Evolutionary conservation across 352 stramenopile species (phyloP).

Genomic region (Phytophthora vignae): DNA sequence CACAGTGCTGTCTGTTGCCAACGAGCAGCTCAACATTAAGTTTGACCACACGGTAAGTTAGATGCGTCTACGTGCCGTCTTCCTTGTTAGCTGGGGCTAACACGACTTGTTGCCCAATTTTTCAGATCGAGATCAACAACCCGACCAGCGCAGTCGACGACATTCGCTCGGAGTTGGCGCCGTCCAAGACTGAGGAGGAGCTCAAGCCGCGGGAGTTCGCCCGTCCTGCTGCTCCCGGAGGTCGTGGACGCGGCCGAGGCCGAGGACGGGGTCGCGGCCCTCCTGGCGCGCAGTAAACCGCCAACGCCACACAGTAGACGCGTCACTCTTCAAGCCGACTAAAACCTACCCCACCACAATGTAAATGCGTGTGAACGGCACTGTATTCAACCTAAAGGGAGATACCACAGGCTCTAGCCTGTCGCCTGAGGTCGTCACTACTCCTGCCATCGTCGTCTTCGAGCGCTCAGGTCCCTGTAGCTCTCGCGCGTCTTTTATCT

Average conservation of each 20-base stretch:
- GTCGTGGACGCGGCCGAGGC: slow-evolving; percentile 59
- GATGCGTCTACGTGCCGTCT: background rate
- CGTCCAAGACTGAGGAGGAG: slow-evolving; percentile 67
- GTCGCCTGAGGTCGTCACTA: slow-evolving; percentile 4
- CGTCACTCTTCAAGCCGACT: slow-evolving; percentile 8
- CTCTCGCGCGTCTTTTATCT: slow-evolving; percentile 58
- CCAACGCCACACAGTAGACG: slow-evolving; percentile 19
- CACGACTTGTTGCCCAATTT: background rate
- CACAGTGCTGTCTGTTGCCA: slow-evolving; percentile 75
- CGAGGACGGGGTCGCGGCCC: slow-evolving; percentile 48
- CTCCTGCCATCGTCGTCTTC: background rate
- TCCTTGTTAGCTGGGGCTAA: slow-evolving; percentile 3
- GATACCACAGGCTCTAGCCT: slow-evolving; percentile 28
- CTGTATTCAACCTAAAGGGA: slow-evolving; percentile 20
- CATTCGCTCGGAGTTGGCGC: slow-evolving; percentile 66
- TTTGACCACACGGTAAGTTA: slow-evolving; percentile 75
- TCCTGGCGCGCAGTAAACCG: slow-evolving; percentile 25
- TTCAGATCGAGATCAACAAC: slow-evolving; percentile 83
- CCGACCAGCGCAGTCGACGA: slow-evolving; percentile 62
- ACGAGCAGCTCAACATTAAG: slow-evolving; percentile 63
- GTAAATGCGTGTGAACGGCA: slow-evolving; percentile 26
- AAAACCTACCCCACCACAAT: background rate
- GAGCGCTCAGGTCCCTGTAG: background rate
- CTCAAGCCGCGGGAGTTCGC: slow-evolving; percentile 75
- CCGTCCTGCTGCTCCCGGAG: slow-evolving; percentile 64